Evolutionary conservation across 169 alveolate genomes (phyloP), one percentile per base, ranked within the genome.

Genomic region (Cryptosporidium sp.): DNA sequence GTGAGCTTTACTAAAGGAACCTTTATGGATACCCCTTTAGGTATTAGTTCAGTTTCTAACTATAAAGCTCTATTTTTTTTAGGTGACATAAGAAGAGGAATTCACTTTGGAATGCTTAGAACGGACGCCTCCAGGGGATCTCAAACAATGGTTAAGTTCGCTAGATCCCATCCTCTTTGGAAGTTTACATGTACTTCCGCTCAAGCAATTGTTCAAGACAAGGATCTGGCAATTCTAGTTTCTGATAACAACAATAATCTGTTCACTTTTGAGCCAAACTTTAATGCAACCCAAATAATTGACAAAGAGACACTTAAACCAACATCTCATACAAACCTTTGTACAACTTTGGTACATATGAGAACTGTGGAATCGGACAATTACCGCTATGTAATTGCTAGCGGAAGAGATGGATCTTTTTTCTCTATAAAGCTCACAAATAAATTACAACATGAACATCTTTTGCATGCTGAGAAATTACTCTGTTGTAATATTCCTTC

Each of bases 101-200:
- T 80, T 23, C 89, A 80, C 37, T 41, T 80, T 67, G 89, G 89
- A 39, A 62, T 80, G 80, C 80, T 80, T 18, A 59, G 74, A 65
- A 80, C 89, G 0, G 89, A 80, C 21, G 62, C 74, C 4, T 59
- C 80, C 39, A 80, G 89, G 41, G 89, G 89, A 61, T 80, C 89
- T 7, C 89, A 80, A 62, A 80, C 89, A 8, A 80, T 80, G 89
- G 89, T 80, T 33, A 80, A 80, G 29, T 50, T 80, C 9, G 89
- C 89, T 21, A 80, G 89, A 65, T 80, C 89, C 18, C 89, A 80
- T 26, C 89, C 89, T 31, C 50, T 80, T 18, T 80, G 89, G 89
- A 80, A 80, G 39, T 80, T 80, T 65, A 80, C 89, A n/a, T 80
- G 89, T 50, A 80, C 89, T 7, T 37, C 89, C 2, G 89, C 89